Percentiles rank a stretch among this genome's conserved stretches.
Conservation (phyloP, 2,329 filamentous ascomycete species). For the Diaporthe sp. region DNA sequence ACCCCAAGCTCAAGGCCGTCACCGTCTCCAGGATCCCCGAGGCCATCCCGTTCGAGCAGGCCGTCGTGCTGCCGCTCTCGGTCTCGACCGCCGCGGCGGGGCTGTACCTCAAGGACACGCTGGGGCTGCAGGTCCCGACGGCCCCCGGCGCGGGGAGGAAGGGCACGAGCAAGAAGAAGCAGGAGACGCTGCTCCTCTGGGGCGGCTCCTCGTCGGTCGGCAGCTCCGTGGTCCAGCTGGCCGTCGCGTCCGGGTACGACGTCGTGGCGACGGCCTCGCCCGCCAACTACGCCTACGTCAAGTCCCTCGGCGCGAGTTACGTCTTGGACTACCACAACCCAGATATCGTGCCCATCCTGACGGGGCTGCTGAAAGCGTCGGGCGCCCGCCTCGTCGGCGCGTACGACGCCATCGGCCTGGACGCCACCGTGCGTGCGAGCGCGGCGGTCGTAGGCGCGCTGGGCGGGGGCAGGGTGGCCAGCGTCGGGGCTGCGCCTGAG, state of each 20-base stretch:
- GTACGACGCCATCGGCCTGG: slow-evolving; percentile 38
- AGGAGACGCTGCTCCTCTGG: slow-evolving; percentile 57
- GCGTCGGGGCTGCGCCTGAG: slow-evolving; percentile 25
- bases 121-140: slow-evolving; percentile 44
- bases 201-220: slow-evolving; percentile 62
- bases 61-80: slow-evolving; percentile 46
- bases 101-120: slow-evolving; percentile 44
- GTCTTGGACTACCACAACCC: slow-evolving; percentile 43
- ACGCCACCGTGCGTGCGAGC: slow-evolving; percentile 24
- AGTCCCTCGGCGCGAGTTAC: slow-evolving; percentile 29
- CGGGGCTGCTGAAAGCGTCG: slow-evolving; percentile 5
- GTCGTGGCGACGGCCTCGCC: slow-evolving; percentile 38
- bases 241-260: slow-evolving; percentile 41
- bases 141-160: slow-evolving; percentile 1
- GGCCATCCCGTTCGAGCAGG: slow-evolving; percentile 44
- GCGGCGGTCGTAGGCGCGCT: slow-evolving; percentile 23
- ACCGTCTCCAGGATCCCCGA: slow-evolving; percentile 44
- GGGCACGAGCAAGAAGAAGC: background rate
- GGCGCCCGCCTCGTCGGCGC: slow-evolving; percentile 30
- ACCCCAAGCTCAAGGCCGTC: slow-evolving; percentile 42
- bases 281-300: slow-evolving; percentile 34
- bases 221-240: slow-evolving; percentile 57
- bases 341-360: slow-evolving; percentile 42
- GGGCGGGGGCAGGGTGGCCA: slow-evolving; percentile 20
- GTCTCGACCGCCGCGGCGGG: slow-evolving; percentile 47